phyloP scores from a whole-genome alignment of 2,329 filamentous ascomycete species.

The Aspergillus latus region DNA sequence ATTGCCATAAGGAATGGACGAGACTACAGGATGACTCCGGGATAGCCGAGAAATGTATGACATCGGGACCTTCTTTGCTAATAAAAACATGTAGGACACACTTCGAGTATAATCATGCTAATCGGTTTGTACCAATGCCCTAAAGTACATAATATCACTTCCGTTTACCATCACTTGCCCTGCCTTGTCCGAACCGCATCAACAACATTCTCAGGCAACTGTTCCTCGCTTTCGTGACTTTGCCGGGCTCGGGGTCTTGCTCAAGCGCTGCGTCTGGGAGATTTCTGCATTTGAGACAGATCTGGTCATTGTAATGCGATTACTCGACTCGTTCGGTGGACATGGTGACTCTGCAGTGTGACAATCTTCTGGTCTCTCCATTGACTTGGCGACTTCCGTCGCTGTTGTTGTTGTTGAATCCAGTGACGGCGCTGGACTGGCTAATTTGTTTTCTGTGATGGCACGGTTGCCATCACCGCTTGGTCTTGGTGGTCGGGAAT shows the following conservation, averaged over 20 bases:
- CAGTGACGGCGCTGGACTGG: neutral
- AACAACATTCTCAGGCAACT: neutral
- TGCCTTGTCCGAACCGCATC: neutral
- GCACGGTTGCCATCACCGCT: neutral
- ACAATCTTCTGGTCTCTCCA: neutral
- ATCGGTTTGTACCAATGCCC: neutral
- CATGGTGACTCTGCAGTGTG: neutral
- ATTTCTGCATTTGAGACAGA: neutral
- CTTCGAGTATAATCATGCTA: neutral
- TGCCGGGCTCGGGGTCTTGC: constrained; percentile 4
- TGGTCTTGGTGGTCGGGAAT: constrained; percentile 17
- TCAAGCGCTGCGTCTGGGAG: constrained; percentile 6
- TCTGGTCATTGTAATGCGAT: neutral
- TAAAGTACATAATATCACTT: constrained; percentile 4
- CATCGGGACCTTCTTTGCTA: neutral
- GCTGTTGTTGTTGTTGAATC: neutral
- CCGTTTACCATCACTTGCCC: neutral
- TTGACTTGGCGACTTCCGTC: neutral
- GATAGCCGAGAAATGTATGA: neutral
- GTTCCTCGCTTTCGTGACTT: constrained; percentile 4
- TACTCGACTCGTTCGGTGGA: neutral
- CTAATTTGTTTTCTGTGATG: neutral
- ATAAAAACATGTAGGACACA: neutral
- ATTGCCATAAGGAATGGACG: no score
- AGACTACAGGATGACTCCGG: neutral